Base-by-base conservation (phyloP, 2,329 filamentous ascomycete genomes). In the Fusarium secorum region DNA sequence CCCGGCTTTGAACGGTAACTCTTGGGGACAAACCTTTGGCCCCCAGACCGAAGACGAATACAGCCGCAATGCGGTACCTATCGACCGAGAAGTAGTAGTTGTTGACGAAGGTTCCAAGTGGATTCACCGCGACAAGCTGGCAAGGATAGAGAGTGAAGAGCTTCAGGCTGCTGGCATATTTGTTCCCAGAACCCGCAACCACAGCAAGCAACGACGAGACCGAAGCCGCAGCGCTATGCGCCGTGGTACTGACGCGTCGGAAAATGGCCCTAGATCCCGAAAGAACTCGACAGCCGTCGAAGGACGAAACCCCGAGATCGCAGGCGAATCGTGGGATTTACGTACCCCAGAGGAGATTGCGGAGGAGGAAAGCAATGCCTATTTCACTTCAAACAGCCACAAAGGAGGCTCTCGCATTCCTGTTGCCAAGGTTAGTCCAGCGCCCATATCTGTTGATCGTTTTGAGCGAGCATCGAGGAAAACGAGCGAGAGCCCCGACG, bases 41-140 rank as follows among this genome's bases (percentile, higher is more conserved):
- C 42, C 72, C 15, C 68, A 72, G 48, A 67, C 70, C 11, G 68
- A 69, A 11, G 76, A 81, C 32, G 68, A 77, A 33, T 66, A 74
- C 52, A 72, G 74, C 56, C 69, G 75, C 71, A 44, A 68, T 58
- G 42, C 78, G 75, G 68, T 75, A 20, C 74, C 75, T 30, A 64
- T 74, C 13, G 76, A 78, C 36, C 55, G 78, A 59, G 75, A 76
- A 15, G 72, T 72, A 11, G 82, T 85, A 36, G 81, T 72, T 13
- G 82, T 85, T 36, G 81, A 84, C 36, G 90, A 91, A 66, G 85
- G 89, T 66, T 92, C 90, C 35, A 91, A 93, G 79, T 96, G 93
- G 93, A 95, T 96, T 74, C 93, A 96, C 77, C 85, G 93, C 61
- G 93, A 96, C 81, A 95, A 95, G 81, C 82, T 96, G 67, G 93